Evolutionary conservation across 2,329 filamentous ascomycete genomes (phyloP).

Genomic region (Rhinocladiella mackenziei): DNA sequence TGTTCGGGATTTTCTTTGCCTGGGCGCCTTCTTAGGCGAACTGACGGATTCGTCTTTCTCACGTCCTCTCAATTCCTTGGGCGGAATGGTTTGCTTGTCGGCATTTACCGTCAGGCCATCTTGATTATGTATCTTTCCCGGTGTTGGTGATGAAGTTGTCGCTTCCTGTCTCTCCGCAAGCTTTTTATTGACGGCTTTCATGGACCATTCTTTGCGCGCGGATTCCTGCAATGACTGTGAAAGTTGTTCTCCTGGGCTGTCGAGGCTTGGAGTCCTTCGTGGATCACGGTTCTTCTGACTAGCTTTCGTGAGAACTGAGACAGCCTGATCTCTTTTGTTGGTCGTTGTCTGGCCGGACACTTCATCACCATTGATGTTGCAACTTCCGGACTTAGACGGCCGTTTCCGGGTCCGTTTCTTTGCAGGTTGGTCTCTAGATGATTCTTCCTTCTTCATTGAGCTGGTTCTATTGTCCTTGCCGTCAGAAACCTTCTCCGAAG

Average conservation of each 20-base stretch:
- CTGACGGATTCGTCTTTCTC: not conserved
- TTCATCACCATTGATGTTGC: not conserved
- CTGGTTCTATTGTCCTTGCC: no score
- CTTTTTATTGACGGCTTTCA: slow-evolving; percentile 2
- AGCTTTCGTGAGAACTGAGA: not conserved
- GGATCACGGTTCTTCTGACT: slow-evolving; percentile 2
- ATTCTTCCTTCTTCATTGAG: not conserved
- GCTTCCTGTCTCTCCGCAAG: slow-evolving; percentile 6
- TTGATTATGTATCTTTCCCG: slow-evolving; percentile 6
- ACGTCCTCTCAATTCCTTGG: not conserved
- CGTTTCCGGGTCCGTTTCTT: not conserved
- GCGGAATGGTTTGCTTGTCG: not conserved
- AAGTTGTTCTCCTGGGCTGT: slow-evolving; percentile 27
- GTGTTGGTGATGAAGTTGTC: not conserved
- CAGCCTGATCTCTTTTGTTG: not conserved
- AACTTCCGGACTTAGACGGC: not conserved
- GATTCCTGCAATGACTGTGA: slow-evolving; percentile 22
- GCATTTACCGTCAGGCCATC: not conserved
- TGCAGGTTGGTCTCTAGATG: not conserved
- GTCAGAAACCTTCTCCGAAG: no score
- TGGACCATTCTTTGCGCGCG: slow-evolving; percentile 2
- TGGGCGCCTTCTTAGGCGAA: not conserved
- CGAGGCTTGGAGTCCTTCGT: slow-evolving; percentile 9
- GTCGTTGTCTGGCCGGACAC: not conserved
- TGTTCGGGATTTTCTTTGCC: not conserved